Conservation (phyloP, 441 rosid species). For the Heliophila coronopifolia region DNA sequence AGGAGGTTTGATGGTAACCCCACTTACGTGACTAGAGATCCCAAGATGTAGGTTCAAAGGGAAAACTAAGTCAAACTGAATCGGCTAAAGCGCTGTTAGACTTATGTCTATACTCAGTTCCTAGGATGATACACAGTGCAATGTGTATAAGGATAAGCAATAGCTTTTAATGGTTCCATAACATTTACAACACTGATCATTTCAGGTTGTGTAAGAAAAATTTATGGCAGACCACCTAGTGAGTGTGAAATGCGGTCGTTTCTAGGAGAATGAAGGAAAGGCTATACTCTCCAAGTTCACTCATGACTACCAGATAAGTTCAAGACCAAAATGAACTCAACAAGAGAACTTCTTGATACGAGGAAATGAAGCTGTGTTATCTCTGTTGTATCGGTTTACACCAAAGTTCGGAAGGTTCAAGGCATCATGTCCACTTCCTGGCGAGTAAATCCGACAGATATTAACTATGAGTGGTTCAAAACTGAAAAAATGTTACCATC, state of each 20-base stretch:
- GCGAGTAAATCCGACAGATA: neutral
- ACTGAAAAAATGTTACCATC: neutral
- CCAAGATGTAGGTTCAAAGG: neutral
- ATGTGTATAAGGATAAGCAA: no score
- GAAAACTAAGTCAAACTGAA: neutral
- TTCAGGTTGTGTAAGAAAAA: no score
- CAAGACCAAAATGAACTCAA: neutral
- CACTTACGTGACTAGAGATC: neutral
- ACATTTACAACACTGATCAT: no score
- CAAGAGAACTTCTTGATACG: neutral
- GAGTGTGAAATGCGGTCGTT: no score
- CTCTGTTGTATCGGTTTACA: neutral
- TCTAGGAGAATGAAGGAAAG: no score
- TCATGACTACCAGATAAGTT: no score
- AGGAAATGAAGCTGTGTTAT: neutral
- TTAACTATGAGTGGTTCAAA: neutral
- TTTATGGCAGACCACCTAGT: no score
- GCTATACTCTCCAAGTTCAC: no score
- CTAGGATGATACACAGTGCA: no score
- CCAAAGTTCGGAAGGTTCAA: neutral
- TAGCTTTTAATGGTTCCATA: no score
- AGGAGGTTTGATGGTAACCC: neutral
- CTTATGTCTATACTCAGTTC: no score
- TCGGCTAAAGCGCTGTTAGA: no score
- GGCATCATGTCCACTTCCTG: neutral